Conservation (phyloP, 1,284 basidiomycete genomes). For the Ustilago loliicola region DNA sequence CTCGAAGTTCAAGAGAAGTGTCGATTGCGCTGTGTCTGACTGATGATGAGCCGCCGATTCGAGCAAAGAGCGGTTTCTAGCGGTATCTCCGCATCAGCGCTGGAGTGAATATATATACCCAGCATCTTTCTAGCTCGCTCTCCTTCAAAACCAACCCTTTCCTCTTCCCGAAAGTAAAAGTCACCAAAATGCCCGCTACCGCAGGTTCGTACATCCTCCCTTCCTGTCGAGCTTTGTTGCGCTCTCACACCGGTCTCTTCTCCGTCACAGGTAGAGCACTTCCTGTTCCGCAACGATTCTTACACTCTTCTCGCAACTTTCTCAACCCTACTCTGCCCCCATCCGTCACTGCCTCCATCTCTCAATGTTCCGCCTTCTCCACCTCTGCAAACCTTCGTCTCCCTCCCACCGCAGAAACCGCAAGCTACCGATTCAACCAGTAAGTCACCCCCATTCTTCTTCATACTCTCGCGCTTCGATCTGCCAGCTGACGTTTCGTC, state of each 20-base stretch:
- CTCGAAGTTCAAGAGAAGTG: background rate
- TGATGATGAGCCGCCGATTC: constrained; percentile 12
- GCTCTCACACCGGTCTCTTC: background rate
- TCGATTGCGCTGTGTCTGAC: background rate
- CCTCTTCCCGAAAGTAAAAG: background rate
- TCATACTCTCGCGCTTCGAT: background rate
- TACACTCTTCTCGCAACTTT: constrained; percentile 15
- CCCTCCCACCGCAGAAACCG: constrained; percentile 56
- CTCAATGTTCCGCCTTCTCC: background rate
- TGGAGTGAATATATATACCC: background rate
- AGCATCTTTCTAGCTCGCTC: background rate
- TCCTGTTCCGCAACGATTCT: constrained; percentile 6
- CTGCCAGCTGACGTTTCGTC: background rate
- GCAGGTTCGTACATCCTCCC: constrained; percentile 51
- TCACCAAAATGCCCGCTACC: constrained; percentile 52
- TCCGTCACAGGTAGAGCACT: background rate
- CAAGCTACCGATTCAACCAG: constrained; percentile 67
- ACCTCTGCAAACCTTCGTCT: background rate
- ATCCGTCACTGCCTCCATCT: background rate
- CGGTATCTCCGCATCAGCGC: constrained; percentile 11
- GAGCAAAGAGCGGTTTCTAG: background rate
- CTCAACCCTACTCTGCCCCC: constrained; percentile 7
- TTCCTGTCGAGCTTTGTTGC: background rate
- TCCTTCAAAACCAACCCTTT: constrained; percentile 3
- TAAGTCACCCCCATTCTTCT: constrained; percentile 23